Percentiles rank a stretch among this genome's conserved stretches.
phyloP scores from a whole-genome alignment of 1,139 yeast genomes.

The Geotrichum armillariae region DNA sequence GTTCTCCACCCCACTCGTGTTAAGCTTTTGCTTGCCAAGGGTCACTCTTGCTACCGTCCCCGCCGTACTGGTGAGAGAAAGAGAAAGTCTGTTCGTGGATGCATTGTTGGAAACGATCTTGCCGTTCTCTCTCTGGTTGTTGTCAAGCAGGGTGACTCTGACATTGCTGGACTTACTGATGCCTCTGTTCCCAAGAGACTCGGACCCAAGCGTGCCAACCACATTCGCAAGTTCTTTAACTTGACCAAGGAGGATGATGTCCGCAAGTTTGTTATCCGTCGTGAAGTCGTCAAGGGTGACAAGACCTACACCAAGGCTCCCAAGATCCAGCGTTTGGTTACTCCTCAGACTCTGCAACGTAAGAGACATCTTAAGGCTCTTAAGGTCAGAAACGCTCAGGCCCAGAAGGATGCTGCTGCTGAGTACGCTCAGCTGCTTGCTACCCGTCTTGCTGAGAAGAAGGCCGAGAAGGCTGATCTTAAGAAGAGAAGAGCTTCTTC shows the following conservation, averaged over 20 bases:
- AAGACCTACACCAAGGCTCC: conserved; percentile 99
- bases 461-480: conserved; percentile 97
- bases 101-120: conserved; percentile 96
- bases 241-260: conserved; percentile 97
- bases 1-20: conserved; percentile 99
- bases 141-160: conserved; percentile 97
- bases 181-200: conserved; percentile 95
- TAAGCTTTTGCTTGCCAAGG: conserved; percentile 89
- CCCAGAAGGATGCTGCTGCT: conserved; percentile 99
- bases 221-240: conserved; percentile 99
- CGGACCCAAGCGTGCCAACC: conserved; percentile 99
- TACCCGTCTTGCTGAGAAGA: conserved; percentile 95
- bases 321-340: conserved; percentile 98
- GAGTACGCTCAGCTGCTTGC: conserved; percentile 99
- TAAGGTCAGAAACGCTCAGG: conserved; percentile 96
- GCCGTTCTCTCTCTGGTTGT: conserved; percentile 91
- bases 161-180: conserved; percentile 95
- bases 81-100: conserved; percentile 99
- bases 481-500: conserved; percentile 99
- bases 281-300: conserved; percentile 98
- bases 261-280: conserved; percentile 93
- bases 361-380: conserved; percentile 95
- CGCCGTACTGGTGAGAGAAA: conserved; percentile 99
- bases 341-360: conserved; percentile 99
- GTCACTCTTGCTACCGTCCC: conserved; percentile 99